Percentiles rank a stretch among this genome's conserved stretches.
Conservation (phyloP, 2,329 filamentous ascomycete species). For the Phialemoniopsis sp. region DNA sequence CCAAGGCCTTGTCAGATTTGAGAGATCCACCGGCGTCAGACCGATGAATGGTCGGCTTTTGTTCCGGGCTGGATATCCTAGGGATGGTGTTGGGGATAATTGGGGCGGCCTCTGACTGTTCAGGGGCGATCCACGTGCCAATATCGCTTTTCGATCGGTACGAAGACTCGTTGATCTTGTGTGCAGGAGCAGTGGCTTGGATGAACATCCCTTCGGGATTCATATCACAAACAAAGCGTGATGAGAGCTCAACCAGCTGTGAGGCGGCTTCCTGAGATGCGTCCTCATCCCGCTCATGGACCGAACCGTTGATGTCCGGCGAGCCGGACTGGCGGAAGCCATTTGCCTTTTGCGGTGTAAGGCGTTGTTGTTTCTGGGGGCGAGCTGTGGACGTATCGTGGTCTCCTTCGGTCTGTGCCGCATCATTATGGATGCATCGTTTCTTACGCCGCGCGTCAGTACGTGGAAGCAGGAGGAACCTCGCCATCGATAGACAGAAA, state of each 20-base stretch:
- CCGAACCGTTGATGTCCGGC: constrained; percentile 16
- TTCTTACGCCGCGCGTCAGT: constrained; percentile 17
- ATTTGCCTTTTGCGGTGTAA: neutral
- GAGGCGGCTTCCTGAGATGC: constrained; percentile 18
- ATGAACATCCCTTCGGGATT: constrained; percentile 59
- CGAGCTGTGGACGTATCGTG: neutral
- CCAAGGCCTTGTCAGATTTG: constrained; percentile 5
- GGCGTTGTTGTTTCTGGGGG: constrained; percentile 18
- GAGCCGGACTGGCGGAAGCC: neutral
- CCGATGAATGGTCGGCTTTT: neutral
- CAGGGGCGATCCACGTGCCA: constrained; percentile 42
- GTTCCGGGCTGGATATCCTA: no score
- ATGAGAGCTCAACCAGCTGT: constrained; percentile 20
- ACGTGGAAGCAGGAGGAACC: no score
- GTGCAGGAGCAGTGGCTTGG: constrained; percentile 41
- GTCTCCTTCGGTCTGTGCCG: constrained; percentile 6
- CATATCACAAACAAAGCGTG: constrained; percentile 53
- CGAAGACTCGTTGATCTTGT: constrained; percentile 27
- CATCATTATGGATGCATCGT: constrained; percentile 37
- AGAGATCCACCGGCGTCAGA: neutral
- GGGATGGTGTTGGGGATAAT: no score
- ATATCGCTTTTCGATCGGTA: constrained; percentile 42
- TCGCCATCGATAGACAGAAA: neutral
- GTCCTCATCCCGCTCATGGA: constrained; percentile 7
- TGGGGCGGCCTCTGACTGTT: no score